Evolutionary conservation across 768 basidiomycete species (phyloP), one percentile per base, ranked within the genome.

Genomic region (Chiua virens): DNA sequence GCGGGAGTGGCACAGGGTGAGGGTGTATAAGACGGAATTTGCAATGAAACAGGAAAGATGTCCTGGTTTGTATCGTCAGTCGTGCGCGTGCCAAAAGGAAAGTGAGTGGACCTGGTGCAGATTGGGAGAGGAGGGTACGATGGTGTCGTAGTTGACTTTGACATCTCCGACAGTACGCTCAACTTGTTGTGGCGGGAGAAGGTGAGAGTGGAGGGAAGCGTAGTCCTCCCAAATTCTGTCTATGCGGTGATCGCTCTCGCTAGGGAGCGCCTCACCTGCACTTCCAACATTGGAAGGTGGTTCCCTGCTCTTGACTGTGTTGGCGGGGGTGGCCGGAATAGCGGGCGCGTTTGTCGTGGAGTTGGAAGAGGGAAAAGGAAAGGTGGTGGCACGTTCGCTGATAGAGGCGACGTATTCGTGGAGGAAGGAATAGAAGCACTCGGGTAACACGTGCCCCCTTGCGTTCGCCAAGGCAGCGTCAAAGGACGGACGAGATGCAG

Each of bases 401-500:
- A 91, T 75, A 2, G 91, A 85, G 4, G 85, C 79, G 50, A 91
- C 80, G 58, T 97, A 98, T 59, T 89, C 89, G 65, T 95, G 89
- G 10, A 98, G 77, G 72, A 96, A 98, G 3, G 92, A 88, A 71
- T 97, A 98, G 70, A 98, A 98, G 27, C 83, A 84, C 60, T 95
- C 92, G 0, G 96, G 94, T 56, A 98, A 89, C 42, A 95, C 85
- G 9, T 79, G 78, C 1, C 85, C 89, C 40, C 92, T 80, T 4
- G 85, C 87, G 1, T 76, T 81, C 23, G 88, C 82, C 35, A 98
- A 73, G 8, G 93, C 73, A 3, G 78, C 79, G 61, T 91, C 88
- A 66, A 96, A 98, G 1, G 87, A 81, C 3, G 92, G 92, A 13
- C 97, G 81, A 3, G 79, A 73, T 0, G 75, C 57, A 0, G 95